Evolutionary conservation across 176 grass and related monocot species (phyloP), one percentile per base, ranked within the genome.

Genomic region (Paspalum vaginatum): DNA sequence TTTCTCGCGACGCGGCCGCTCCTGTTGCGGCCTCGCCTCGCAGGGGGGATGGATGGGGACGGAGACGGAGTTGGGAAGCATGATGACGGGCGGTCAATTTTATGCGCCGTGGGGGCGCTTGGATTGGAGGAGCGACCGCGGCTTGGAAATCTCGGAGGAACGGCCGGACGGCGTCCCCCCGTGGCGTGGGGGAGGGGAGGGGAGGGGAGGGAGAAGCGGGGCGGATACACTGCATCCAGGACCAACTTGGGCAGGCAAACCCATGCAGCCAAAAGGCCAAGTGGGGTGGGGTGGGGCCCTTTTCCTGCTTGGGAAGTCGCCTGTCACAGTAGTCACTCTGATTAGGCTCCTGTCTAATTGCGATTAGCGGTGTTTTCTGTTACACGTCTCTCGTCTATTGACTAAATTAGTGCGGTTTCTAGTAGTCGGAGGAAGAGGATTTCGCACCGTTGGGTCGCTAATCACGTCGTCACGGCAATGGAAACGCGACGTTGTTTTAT

Each of bases 171-270:
- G 11, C 32, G 32, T 1, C 32, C 32, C n/a, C n/a, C n/a, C n/a
- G n/a, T n/a, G 32, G 32, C 32, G 32, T 32, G 32, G 32, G 39
- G 58, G 42, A 9, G 56, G 25, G 1, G 13, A 65, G 6, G 9
- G 6, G 52, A 14, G 21, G 0, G 42, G 80, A n/a, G n/a, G n/a
- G n/a, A n/a, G n/a, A n/a, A n/a, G n/a, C n/a, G n/a, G n/a, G 75
- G 13, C 8, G 69, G 81, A 84, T 84, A 45, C 81, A 80, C 4
- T 84, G 86, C 75, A 88, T 74, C 81, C n/a, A 80, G 85, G 74
- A 87, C 86, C 86, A 79, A 84, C 32, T 84, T 88, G 80, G 38
- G 39, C 0, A 26, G 67, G 67, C 67, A 26, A 61, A 74, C 67
- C 57, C 60, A 73, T 50, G 74, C 74, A 78, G 62, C 20, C 74